Percentiles rank a stretch among this genome's conserved stretches.
phyloP scores from a whole-genome alignment of 2,329 filamentous ascomycete species.

The Beauveria bassiana region DNA sequence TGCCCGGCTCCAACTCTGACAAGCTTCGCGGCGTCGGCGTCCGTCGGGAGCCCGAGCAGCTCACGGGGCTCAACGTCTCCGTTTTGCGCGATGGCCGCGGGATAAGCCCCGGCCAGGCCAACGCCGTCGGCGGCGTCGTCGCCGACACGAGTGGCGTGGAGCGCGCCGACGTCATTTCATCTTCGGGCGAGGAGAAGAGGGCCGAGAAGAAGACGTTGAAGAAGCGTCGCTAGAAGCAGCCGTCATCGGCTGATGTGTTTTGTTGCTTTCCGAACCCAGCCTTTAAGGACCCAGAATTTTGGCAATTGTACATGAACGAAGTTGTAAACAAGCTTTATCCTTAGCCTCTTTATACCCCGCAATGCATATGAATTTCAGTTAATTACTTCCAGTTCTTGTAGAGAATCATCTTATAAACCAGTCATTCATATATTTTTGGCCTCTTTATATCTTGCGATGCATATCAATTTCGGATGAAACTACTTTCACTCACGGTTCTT shows the following conservation, averaged over 20 bases:
- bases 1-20: neutral
- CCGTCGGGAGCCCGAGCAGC: constrained; percentile 2
- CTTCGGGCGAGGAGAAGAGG: constrained; percentile 9
- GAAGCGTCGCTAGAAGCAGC: constrained; percentile 8
- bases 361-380: neutral
- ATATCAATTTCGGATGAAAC: neutral
- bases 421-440: neutral
- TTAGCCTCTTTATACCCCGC: constrained; percentile 1
- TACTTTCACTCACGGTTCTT: neutral
- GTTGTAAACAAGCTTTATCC: neutral
- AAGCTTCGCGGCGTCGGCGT: constrained; percentile 9
- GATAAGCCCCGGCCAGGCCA: constrained; percentile 9
- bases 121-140: constrained; percentile 6
- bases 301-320: neutral
- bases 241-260: neutral
- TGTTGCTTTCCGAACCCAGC: neutral
- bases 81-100: constrained; percentile 10
- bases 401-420: neutral
- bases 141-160: constrained; percentile 1
- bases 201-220: neutral
- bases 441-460: neutral
- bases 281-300: neutral
- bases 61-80: neutral
- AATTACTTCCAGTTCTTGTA: too few relatives aligned
- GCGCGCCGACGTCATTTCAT: constrained; percentile 4